A percentile compares a stretch with the other conserved stretches of the same genome.
phyloP scores from a whole-genome alignment of 2,329 filamentous ascomycete genomes.

The Phyllosticta capitalensis region DNA sequence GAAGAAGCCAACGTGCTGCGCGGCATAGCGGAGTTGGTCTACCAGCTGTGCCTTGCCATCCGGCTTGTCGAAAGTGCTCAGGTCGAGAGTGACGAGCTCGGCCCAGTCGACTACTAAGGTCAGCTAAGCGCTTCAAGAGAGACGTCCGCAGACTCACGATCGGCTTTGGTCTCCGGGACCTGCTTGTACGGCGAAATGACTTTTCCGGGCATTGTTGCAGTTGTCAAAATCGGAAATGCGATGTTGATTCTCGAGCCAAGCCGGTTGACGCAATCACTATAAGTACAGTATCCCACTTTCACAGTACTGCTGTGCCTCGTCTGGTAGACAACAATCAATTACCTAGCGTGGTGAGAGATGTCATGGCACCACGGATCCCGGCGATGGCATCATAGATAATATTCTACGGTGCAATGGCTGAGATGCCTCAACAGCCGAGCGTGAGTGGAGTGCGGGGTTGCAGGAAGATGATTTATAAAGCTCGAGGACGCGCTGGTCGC shows the following conservation, averaged over 20 bases:
- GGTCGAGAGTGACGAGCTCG: slow-evolving; percentile 48
- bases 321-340: not conserved
- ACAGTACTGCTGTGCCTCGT: not conserved
- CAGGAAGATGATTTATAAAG: not conserved
- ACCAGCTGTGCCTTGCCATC: slow-evolving; percentile 47
- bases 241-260: not conserved
- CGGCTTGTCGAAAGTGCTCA: slow-evolving; percentile 44
- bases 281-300: slow-evolving; percentile 2
- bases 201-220: slow-evolving; percentile 13
- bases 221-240: not conserved
- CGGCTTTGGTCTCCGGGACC: slow-evolving; percentile 23
- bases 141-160: slow-evolving; percentile 12
- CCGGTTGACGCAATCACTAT: slow-evolving; percentile 1
- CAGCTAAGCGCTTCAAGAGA: not conserved
- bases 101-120: slow-evolving; percentile 37
- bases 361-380: slow-evolving; percentile 3
- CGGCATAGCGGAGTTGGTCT: slow-evolving; percentile 46
- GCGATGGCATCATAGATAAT: slow-evolving; percentile 10
- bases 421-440: not conserved
- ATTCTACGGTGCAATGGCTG: not conserved
- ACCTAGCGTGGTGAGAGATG: not conserved
- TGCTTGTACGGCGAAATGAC: slow-evolving; percentile 20
- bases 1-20: slow-evolving; percentile 48
- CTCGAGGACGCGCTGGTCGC: not conserved
- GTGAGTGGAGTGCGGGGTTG: slow-evolving; percentile 1